phyloP scores from a whole-genome alignment of 192 early-diverging fungal species.

The Chytriomyces confervae region DNA sequence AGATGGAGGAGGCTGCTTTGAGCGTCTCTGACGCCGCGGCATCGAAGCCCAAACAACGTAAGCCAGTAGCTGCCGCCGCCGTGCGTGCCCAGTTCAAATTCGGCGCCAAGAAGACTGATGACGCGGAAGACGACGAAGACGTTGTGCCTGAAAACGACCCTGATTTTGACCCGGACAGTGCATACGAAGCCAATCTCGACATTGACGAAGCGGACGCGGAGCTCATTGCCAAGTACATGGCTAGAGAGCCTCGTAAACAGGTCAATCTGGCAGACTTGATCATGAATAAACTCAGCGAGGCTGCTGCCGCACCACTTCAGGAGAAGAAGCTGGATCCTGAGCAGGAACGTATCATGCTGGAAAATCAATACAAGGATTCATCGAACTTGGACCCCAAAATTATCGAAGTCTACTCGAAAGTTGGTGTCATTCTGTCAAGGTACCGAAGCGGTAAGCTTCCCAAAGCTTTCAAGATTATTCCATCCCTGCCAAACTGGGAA shows the following conservation, averaged over 20 bases:
- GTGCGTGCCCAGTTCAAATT: slow-evolving; percentile 7
- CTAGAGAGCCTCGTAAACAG: slow-evolving; percentile 78
- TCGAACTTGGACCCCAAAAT: slow-evolving; percentile 81
- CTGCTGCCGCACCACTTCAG: slow-evolving; percentile 43
- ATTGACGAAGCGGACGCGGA: slow-evolving; percentile 80
- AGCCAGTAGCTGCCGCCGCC: neutral
- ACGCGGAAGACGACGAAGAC: slow-evolving; percentile 68
- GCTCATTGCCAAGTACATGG: slow-evolving; percentile 91
- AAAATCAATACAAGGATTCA: slow-evolving; percentile 35
- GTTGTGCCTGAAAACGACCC: slow-evolving; percentile 51
- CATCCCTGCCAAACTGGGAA: slow-evolving; percentile 95
- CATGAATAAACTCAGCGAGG: slow-evolving; percentile 91
- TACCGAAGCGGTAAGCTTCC: slow-evolving; percentile 96
- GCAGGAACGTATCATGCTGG: slow-evolving; percentile 1
- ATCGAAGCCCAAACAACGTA: slow-evolving; percentile 41
- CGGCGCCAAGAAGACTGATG: slow-evolving; percentile 35
- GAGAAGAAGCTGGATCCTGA: slow-evolving; percentile 27
- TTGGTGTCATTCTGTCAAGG: slow-evolving; percentile 84
- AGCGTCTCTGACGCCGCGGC: neutral
- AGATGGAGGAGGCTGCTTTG: slow-evolving; percentile 74
- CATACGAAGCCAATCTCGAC: slow-evolving; percentile 60
- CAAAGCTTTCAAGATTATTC: slow-evolving; percentile 99
- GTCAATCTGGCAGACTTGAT: slow-evolving; percentile 95
- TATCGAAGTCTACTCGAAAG: slow-evolving; percentile 93
- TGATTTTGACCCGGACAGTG: slow-evolving; percentile 69